Percentiles rank a stretch among this genome's conserved stretches.
These are phyloP conservation scores for Helotiales sp. DNA, from an alignment of 2,329 filamentous ascomycete genomes.

Conservation along the genomic window DNA sequence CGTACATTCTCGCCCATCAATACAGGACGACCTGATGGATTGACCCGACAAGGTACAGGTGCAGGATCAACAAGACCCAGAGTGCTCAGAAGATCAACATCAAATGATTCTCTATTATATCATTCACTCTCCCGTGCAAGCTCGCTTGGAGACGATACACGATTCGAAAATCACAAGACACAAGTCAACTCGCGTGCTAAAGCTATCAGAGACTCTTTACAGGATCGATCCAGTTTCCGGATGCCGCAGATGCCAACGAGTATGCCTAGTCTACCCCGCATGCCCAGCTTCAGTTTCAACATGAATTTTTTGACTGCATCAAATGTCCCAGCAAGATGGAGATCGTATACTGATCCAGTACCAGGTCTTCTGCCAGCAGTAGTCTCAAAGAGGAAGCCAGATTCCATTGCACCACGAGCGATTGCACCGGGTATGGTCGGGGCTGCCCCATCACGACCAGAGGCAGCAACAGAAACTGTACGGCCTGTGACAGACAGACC, in stretches of 20 bases:
- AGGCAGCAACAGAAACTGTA: slow-evolving; percentile 15
- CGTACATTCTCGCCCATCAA: slow-evolving; percentile 16
- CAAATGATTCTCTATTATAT: slow-evolving; percentile 77
- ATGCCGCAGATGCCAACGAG: slow-evolving; percentile 62
- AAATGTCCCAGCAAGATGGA: slow-evolving; percentile 26
- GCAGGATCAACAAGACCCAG: slow-evolving; percentile 14
- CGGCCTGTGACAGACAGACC: slow-evolving; percentile 43
- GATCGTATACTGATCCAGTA: slow-evolving; percentile 27
- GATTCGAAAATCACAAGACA: slow-evolving; percentile 77
- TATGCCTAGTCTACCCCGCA: slow-evolving; percentile 44
- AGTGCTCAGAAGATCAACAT: slow-evolving; percentile 61
- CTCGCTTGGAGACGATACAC: slow-evolving; percentile 79
- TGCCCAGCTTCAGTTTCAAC: slow-evolving; percentile 40
- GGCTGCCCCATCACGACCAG: slow-evolving; percentile 18
- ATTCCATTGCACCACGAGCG: slow-evolving; percentile 13
- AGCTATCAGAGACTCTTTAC: slow-evolving; percentile 83
- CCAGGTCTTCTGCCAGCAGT: slow-evolving; percentile 31
- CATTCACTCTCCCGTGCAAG: slow-evolving; percentile 76
- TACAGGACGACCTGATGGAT: slow-evolving; percentile 11
- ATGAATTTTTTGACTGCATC: slow-evolving; percentile 33
- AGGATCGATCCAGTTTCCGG: slow-evolving; percentile 77
- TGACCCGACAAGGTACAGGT: not conserved
- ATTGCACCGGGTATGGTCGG: slow-evolving; percentile 22
- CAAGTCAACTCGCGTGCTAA: slow-evolving; percentile 89
- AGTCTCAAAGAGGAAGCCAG: slow-evolving; percentile 23